Evolutionary conservation across 495 filamentous ascomycete species (phyloP), one percentile per base, ranked within the genome.

Genomic region (Aspergillus carlsbadensis): DNA sequence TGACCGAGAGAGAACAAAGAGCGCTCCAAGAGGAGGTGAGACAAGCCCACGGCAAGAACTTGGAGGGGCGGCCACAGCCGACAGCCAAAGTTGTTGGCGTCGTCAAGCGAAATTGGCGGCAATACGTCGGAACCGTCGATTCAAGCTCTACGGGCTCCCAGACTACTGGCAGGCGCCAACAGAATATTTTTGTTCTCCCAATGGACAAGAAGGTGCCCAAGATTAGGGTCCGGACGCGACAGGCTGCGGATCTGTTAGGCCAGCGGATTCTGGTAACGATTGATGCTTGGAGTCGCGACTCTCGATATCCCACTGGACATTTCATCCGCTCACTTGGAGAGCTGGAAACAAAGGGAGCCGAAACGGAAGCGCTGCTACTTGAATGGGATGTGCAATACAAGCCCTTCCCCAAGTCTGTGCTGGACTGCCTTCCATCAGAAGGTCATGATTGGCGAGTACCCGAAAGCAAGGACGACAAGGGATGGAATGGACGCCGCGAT

Each of bases 151-250:
- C 90, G 35, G 83, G 87, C 49, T 80, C 87, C 15, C 81, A 84
- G 17, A 86, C 81, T 37, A 83, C 91, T 53, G 87, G 89, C 34
- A 79, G 92, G 24, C 86, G 85, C 54, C 93, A 96, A 62, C 91
- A 98, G 68, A 93, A 80, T 21, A 90, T 98, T 10, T 98, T 98
- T 66, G 78, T 98, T 5, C 81, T 97, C 33, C 92, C 95, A 2
- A 98, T 98, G 95, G 92, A 98, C 71, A 98, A 95, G 74, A 84
- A 89, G 48, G 88, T 98, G 22, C 94, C 94, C 0, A 98, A 97
- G 74, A 98, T 98, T 58, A 84, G 92, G 54, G 77, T 98, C 42
- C 87, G 90, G 21, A 98, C 94, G 18, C 81, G 94, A 26, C 95
- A 97, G 70, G 93, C 90, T 35, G 81, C 82, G 8, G 90, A 94